Evolutionary conservation across 768 basidiomycete genomes (phyloP).

Genomic region (Lentinula sp.): DNA sequence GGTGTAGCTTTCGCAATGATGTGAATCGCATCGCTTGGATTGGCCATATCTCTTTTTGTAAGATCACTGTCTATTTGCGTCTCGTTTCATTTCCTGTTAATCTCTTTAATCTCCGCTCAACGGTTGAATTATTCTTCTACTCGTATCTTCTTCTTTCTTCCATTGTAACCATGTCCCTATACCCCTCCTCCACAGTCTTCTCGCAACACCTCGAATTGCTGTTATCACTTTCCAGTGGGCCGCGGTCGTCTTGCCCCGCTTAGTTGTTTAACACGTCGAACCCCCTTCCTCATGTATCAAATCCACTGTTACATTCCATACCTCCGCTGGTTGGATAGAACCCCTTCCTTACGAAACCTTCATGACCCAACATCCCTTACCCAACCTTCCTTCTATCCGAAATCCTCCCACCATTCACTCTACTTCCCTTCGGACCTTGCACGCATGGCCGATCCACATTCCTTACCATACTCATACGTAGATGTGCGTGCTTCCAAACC

Average conservation of each 20-base stretch:
- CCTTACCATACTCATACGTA: neutral
- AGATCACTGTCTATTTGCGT: neutral
- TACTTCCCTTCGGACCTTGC: neutral
- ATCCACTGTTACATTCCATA: neutral
- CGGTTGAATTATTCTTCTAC: no score
- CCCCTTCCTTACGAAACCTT: neutral
- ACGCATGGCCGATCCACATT: neutral
- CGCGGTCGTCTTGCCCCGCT: neutral
- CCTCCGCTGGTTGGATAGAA: constrained; percentile 1
- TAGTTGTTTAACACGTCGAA: neutral
- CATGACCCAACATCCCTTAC: neutral
- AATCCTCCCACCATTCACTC: neutral
- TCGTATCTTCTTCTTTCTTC: neutral
- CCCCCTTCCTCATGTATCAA: neutral
- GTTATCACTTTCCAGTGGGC: neutral
- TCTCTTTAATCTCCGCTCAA: neutral
- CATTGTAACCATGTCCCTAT: constrained; percentile 1
- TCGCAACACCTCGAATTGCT: neutral
- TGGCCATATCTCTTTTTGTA: neutral
- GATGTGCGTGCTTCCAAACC: neutral
- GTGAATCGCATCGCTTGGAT: constrained; percentile 5
- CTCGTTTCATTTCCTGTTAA: neutral
- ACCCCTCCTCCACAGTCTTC: neutral
- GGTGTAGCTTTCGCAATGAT: constrained; percentile 14
- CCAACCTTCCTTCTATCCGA: neutral